phyloP scores from a whole-genome alignment of 176 grass and related monocot species.

The Carex pumila region DNA sequence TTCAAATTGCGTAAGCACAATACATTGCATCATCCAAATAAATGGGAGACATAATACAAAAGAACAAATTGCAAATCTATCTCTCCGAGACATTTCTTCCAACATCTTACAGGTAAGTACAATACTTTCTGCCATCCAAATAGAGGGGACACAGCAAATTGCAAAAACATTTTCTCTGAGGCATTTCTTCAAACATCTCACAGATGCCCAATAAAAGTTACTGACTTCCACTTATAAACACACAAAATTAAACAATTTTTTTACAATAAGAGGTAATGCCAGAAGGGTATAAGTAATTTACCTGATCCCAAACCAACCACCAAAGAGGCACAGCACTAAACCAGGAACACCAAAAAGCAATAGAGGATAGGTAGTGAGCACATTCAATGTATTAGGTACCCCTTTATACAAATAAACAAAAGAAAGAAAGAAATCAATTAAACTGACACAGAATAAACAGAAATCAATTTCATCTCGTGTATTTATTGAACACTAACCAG shows the following conservation, averaged over 20 bases:
- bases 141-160: not conserved
- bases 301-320: constrained; percentile 90
- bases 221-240: not conserved
- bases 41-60: not conserved
- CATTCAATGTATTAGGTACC: constrained; percentile 94
- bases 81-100: not conserved
- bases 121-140: not conserved
- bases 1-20: not conserved
- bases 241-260: not conserved
- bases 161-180: not conserved
- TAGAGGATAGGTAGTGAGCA: constrained; percentile 74
- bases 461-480: not conserved
- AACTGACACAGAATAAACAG: not conserved
- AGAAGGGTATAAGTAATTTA: constrained; percentile 11
- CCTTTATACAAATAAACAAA: constrained; percentile 22
- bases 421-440: not conserved
- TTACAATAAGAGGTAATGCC: not conserved
- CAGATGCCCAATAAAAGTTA: not conserved
- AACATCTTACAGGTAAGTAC: not conserved
- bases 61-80: not conserved
- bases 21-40: not conserved
- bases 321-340: constrained; percentile 73
- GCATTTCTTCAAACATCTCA: constrained; percentile 17
- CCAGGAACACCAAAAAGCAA: constrained; percentile 76
- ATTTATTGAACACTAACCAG: not conserved